These are phyloP conservation scores for Monilinia polystroma DNA, from an alignment of 2,329 filamentous ascomycete species.

Conservation along the genomic window DNA sequence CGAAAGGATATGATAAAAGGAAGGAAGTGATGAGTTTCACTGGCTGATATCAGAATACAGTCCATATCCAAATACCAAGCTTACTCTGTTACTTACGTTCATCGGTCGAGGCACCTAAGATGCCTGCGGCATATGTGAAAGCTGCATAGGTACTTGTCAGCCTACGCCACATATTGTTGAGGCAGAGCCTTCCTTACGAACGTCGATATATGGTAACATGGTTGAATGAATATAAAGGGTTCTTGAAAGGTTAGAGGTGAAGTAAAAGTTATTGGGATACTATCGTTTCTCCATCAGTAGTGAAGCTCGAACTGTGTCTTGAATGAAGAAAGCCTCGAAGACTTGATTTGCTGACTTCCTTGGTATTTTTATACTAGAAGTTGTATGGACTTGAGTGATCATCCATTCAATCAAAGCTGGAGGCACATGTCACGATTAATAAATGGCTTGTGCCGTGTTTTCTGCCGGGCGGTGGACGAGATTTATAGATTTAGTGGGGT, in stretches of 20 bases:
- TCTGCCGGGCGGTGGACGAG: conserved; percentile 8
- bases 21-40: conserved; percentile 94
- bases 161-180: conserved; percentile 19
- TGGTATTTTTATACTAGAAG: neutral
- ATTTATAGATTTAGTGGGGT: neutral
- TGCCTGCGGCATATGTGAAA: conserved; percentile 57
- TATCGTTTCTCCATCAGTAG: conserved; percentile 32
- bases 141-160: conserved; percentile 47
- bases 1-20: conserved; percentile 87
- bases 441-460: neutral
- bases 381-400: neutral
- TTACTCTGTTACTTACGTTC: conserved; percentile 50
- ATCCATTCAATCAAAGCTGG: neutral
- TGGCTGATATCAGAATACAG: conserved; percentile 43
- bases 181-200: conserved; percentile 46
- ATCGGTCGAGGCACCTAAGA: conserved; percentile 62
- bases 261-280: neutral
- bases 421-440: neutral
- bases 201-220: conserved; percentile 66
- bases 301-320: neutral
- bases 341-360: neutral
- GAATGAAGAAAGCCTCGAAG: neutral
- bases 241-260: neutral
- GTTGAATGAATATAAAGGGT: conserved; percentile 9
- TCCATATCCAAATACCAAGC: neutral